phyloP scores from a whole-genome alignment of 495 filamentous ascomycete species.

The Aspergillus saccharolyticus region DNA sequence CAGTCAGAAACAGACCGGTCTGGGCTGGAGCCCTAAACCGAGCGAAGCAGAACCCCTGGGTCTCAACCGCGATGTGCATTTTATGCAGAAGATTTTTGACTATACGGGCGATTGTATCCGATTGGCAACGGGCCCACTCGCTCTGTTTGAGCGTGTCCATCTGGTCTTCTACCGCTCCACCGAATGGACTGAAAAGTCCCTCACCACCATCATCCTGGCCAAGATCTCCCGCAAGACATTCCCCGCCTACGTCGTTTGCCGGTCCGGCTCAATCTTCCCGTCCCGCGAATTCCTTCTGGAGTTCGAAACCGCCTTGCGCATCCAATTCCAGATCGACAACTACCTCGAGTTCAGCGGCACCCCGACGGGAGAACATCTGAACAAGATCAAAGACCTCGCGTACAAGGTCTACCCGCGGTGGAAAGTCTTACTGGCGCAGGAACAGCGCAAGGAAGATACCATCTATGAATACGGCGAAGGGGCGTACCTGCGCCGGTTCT shows the following conservation, averaged over 20 bases:
- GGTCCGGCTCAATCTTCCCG: constrained; percentile 82
- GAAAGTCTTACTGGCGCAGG: constrained; percentile 66
- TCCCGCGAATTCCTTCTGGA: constrained; percentile 72
- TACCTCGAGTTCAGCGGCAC: constrained; percentile 80
- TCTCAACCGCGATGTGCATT: constrained; percentile 53
- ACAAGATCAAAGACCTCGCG: constrained; percentile 66
- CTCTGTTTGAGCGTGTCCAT: constrained; percentile 89
- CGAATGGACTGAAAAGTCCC: constrained; percentile 95
- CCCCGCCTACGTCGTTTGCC: constrained; percentile 82
- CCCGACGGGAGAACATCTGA: constrained; percentile 57
- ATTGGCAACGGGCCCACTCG: constrained; percentile 66
- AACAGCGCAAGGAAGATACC: constrained; percentile 72
- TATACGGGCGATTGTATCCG: constrained; percentile 80
- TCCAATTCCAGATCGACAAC: constrained; percentile 76
- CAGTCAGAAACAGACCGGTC: constrained; percentile 67
- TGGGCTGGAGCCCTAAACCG: constrained; percentile 56
- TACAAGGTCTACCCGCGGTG: constrained; percentile 76
- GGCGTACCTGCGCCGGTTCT: constrained; percentile 86
- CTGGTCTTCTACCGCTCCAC: constrained; percentile 94
- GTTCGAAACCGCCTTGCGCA: constrained; percentile 81
- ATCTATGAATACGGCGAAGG: constrained; percentile 83
- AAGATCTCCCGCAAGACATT: constrained; percentile 84
- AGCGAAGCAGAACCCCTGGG: constrained; percentile 45
- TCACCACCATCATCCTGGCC: constrained; percentile 91
- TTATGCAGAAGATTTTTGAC: constrained; percentile 69